Percentiles rank a stretch among this genome's conserved stretches.
Conservation (phyloP, 2,329 filamentous ascomycete genomes). For the Ceratocystis ficicola region DNA sequence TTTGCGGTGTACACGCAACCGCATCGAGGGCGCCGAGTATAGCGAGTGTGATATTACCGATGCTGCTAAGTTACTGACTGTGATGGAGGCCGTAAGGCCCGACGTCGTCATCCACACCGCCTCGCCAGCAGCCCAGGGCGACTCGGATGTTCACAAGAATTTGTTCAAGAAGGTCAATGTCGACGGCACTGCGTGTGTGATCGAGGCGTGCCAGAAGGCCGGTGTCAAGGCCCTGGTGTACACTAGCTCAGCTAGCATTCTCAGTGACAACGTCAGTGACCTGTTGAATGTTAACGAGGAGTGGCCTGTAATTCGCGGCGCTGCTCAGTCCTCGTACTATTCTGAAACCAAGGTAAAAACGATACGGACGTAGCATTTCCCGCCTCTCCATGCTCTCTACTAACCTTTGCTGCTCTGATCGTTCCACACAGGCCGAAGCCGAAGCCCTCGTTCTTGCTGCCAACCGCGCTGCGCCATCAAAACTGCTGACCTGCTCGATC, state of each 20-base stretch:
- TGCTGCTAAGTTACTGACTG: conserved; percentile 42
- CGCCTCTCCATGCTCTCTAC: neutral
- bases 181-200: conserved; percentile 65
- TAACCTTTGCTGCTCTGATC: neutral
- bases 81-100: conserved; percentile 57
- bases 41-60: conserved; percentile 70
- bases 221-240: conserved; percentile 77
- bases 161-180: conserved; percentile 76
- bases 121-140: conserved; percentile 49
- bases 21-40: conserved; percentile 49
- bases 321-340: conserved; percentile 66
- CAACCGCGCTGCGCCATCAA: conserved; percentile 47
- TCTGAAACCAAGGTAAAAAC: conserved; percentile 68
- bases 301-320: conserved; percentile 63
- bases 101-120: conserved; percentile 88
- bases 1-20: conserved; percentile 57
- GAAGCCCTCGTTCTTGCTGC: conserved; percentile 69
- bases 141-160: conserved; percentile 41
- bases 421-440: conserved; percentile 48
- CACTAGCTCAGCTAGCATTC: conserved; percentile 77
- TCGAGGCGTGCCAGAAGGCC: conserved; percentile 57
- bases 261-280: conserved; percentile 69
- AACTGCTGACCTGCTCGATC: conserved; percentile 65
- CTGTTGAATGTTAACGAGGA: conserved; percentile 75
- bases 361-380: neutral